Evolutionary conservation across 352 stramenopile genomes (phyloP).

Genomic region (Thraustochytrium striatum): DNA sequence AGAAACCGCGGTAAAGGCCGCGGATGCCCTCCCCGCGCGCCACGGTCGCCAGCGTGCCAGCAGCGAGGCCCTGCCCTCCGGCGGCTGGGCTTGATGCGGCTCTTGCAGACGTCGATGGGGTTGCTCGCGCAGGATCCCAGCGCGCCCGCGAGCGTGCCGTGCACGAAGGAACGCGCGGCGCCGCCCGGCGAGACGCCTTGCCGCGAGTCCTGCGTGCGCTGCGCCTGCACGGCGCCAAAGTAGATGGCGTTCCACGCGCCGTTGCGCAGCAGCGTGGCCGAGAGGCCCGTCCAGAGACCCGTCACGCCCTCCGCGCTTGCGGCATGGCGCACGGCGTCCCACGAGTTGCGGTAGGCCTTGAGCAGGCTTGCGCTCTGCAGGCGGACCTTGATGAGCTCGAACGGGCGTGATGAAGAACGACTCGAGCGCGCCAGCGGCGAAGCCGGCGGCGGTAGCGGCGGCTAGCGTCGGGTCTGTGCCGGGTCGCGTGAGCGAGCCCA

Average conservation of each 20-base stretch:
- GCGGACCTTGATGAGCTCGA: constrained; percentile 45
- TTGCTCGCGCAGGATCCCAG: background rate
- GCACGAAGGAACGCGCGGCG: constrained; percentile 1
- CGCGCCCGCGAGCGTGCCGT: background rate
- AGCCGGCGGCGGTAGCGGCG: background rate
- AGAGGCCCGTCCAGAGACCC: constrained; percentile 11
- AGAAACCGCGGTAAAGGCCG: constrained; percentile 5
- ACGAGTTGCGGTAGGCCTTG: constrained; percentile 21
- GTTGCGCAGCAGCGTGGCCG: constrained; percentile 12
- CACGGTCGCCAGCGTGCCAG: background rate
- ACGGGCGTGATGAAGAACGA: constrained; percentile 31
- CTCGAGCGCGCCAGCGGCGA: background rate
- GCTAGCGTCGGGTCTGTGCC: background rate
- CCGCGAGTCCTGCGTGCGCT: background rate
- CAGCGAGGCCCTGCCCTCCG: background rate
- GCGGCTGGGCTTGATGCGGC: constrained; percentile 7
- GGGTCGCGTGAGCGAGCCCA: background rate
- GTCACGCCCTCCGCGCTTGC: constrained; percentile 4
- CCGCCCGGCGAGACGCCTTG: background rate
- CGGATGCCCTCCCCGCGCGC: constrained; percentile 2
- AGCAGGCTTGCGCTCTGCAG: constrained; percentile 8
- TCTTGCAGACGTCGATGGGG: constrained; percentile 11
- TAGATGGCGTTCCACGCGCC: constrained; percentile 45
- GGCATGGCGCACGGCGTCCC: constrained; percentile 4
- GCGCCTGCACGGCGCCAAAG: constrained; percentile 11